phyloP scores from a whole-genome alignment of 495 filamentous ascomycete species.

The Penicillium crystallinum region DNA sequence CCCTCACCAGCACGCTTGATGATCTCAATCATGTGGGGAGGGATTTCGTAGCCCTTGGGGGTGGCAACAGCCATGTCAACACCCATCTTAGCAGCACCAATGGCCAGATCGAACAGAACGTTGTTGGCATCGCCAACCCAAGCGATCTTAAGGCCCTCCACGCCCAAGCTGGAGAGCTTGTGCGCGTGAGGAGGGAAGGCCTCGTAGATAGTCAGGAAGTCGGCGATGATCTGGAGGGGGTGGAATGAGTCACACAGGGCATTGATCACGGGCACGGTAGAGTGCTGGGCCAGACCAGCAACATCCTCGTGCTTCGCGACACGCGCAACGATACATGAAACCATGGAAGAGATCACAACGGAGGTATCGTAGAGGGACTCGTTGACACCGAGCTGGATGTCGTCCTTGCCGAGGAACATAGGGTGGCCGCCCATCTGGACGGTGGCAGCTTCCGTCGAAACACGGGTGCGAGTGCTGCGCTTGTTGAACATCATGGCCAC shows the following conservation, averaged over 20 bases:
- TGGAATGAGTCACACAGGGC: conserved; percentile 85
- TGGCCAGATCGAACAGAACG: conserved; percentile 88
- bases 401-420: conserved; percentile 91
- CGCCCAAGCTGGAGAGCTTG: conserved; percentile 50
- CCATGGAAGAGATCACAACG: conserved; percentile 87
- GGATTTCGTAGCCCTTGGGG: conserved; percentile 76
- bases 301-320: conserved; percentile 82
- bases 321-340: conserved; percentile 81
- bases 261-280: conserved; percentile 88
- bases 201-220: conserved; percentile 87
- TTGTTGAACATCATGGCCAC: conserved; percentile 96
- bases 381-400: conserved; percentile 95
- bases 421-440: conserved; percentile 81
- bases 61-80: conserved; percentile 82
- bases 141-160: conserved; percentile 81
- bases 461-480: conserved; percentile 83
- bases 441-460: conserved; percentile 87
- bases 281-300: conserved; percentile 68
- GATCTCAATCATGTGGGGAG: conserved; percentile 58
- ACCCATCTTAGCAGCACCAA: conserved; percentile 78
- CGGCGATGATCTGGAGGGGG: conserved; percentile 86
- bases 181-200: conserved; percentile 50
- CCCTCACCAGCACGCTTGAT: conserved; percentile 57
- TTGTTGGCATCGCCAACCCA: conserved; percentile 98
- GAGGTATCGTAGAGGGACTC: conserved; percentile 88